Evolutionary conservation across 2,329 filamentous ascomycete species (phyloP), one percentile per base, ranked within the genome.

Genomic region (Phaeosphaeriaceae sp.): DNA sequence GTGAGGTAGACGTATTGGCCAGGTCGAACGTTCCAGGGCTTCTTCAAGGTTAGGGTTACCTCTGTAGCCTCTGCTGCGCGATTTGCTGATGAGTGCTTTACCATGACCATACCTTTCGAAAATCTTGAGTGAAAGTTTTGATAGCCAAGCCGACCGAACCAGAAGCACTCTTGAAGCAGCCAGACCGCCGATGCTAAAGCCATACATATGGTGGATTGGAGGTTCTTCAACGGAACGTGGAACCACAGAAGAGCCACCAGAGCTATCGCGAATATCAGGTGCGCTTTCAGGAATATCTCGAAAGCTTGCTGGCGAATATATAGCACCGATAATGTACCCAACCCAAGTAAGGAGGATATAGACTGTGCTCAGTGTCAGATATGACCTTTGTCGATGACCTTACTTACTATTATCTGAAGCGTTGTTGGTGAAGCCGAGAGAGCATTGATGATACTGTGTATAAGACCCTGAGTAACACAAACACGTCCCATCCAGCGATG

Each of bases 401-500:
- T 42, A 42, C 40, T 42, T 17, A 17, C 6, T 7, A 6, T 42
- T 6, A 4, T 42, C 19, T 42, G 40, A 17, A 42, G 40, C 40
- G 15, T 42, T n/a, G n/a, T n/a, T n/a, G n/a, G n/a, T n/a, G n/a
- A n/a, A n/a, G n/a, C n/a, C n/a, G n/a, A n/a, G n/a, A n/a, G 40
- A 51, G 57, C 19, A 60, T 20, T 36, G 53, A n/a, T n/a, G n/a
- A n/a, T 51, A 3, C 53, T 46, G 41, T 63, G 54, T 10, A 58
- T 21, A 11, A 58, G 24, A 1, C 54, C 57, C 33, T 52, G 36
- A n/a, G 41, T 11, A 15, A 57, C 41, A 7, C 19, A 41, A 22
- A 60, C 22, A 11, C 60, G 51, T 24, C 57, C 52, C 22, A 62
- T 15, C 60, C 52, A 62, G 1, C 48, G 40, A 52, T 62, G 54